Percentiles rank a stretch among this genome's conserved stretches.
Evolutionary conservation across 768 basidiomycete species (phyloP).

Genomic region (Roridomyces roridus): DNA sequence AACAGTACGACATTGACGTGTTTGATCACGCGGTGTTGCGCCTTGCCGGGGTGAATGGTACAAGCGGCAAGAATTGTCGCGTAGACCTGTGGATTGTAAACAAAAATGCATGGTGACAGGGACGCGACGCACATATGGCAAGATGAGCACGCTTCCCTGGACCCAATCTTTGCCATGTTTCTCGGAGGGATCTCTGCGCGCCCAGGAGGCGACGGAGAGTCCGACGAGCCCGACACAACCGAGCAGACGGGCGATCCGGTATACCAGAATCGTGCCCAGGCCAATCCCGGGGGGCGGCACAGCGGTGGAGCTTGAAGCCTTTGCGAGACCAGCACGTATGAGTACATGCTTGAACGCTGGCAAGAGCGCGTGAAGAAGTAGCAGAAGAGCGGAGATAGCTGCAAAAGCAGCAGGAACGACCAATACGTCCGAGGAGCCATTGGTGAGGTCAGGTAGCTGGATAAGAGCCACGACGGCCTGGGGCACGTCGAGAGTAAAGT

Average conservation of each 20-base stretch:
- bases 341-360: constrained; percentile 27
- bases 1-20: constrained; percentile 37
- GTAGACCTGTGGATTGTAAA: constrained; percentile 2
- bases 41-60: neutral
- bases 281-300: constrained; percentile 32
- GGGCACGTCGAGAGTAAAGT: neutral
- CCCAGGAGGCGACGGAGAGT: constrained; percentile 10
- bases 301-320: constrained; percentile 37
- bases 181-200: neutral
- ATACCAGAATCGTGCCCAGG: constrained; percentile 44
- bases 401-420: neutral
- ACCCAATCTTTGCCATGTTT: neutral
- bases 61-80: constrained; percentile 1
- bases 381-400: neutral
- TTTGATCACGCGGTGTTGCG: constrained; percentile 17
- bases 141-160: neutral
- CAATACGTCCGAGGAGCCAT: neutral
- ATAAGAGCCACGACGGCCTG: neutral
- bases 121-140: neutral
- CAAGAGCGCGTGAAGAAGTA: neutral
- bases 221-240: constrained; percentile 25
- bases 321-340: constrained; percentile 34
- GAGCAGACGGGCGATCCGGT: constrained; percentile 25
- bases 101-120: neutral
- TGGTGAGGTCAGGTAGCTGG: neutral